Evolutionary conservation across 805 yeast species (phyloP), one percentile per base, ranked within the genome.

Genomic region (Sugiyamaella smithiae): DNA sequence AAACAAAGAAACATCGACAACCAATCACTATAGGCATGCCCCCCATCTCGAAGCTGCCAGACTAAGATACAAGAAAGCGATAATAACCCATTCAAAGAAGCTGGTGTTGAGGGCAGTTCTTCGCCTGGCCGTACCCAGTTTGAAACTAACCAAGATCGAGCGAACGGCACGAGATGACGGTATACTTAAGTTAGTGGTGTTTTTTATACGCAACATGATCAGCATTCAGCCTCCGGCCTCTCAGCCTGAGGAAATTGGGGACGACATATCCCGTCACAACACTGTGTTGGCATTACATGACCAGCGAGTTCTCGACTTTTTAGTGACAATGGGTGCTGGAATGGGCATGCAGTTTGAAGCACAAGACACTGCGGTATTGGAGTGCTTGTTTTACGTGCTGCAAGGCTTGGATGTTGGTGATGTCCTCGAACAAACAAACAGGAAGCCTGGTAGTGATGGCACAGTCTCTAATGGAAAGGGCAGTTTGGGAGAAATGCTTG

Each of bases 131-230:
- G 66, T 84, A 7, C 85, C 86, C 1, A 75, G 83, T 0, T 40
- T 59, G 17, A 46, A 45, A 47, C 40, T 40, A 37, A 26, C 46
- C 23, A 42, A 43, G 33, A 14, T 29, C 23, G 82, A 83, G 17
- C 75, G 97, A 51, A 79, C 80, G 2, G 72, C 81, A 0, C 70
- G 88, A 31, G 97, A 90, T 57, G 81, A 81, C 50, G 82, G 82
- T 38, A 76, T 90, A 11, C 65, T 93, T 42, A 79, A 84, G 48
- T 72, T 91, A 51, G 87, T 85, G 23, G 67, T 90, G 12, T 79
- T 78, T 44, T 80, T 93, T 60, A 74, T 89, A 53, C 75, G 96
- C 53, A 93, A 93, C 62, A 57, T 93, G n/a, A 67, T 86, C 6
- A 75, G 80, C 35, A 88, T 91, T 28, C 88, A 84, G 55, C 91